Base-by-base conservation (phyloP, 2,329 filamentous ascomycete genomes). In the Chaetomium sp. region DNA sequence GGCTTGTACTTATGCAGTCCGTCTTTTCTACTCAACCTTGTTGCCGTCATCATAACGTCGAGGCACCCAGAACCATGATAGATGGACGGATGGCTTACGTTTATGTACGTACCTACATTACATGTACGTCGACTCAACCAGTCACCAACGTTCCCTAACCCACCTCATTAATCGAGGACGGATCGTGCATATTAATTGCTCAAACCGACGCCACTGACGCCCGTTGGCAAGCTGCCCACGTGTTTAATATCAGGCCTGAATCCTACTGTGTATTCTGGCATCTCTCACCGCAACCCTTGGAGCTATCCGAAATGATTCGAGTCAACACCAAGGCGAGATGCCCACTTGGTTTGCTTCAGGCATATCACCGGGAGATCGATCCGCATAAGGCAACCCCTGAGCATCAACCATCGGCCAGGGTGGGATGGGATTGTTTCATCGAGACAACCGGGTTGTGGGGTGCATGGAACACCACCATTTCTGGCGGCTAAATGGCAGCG, bases 401-500 rank as follows among this genome's bases (percentile, higher is more conserved):
- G 8, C 9, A 56, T 31, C 35, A 23, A n/a, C 47, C 38, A 42
- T n/a, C 12, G 49, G 47, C 55, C 49, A 47, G 25, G 33, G 49
- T 47, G 25, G 27, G 31, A 59, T 21, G 35, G 5, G 49, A 35
- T 27, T 38, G 51, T 64, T 57, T 42, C 51, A 60, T 60, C 29
- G 21, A 38, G 13, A 19, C 27, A 51, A 50, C 62, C 56, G 9
- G 57, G 45, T 57, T 60, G 57, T 60, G 63, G 63, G 63, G 63
- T 65, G 53, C 63, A 60, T 57, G 23, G 25, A 5, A 13, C 29
- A 47, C 35, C 4, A 9, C 42, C 9, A 38, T 6, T 16, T 8
- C 27, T 19, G 38, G 8, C 63, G 63, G 63, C 58, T 62, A 65
- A 65, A 65, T 65, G 33, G 21, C 31, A 54, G 29, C 35, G 12